Conservation (phyloP, 2,329 filamentous ascomycete species). For the Penicillium aurantiogriseum region DNA sequence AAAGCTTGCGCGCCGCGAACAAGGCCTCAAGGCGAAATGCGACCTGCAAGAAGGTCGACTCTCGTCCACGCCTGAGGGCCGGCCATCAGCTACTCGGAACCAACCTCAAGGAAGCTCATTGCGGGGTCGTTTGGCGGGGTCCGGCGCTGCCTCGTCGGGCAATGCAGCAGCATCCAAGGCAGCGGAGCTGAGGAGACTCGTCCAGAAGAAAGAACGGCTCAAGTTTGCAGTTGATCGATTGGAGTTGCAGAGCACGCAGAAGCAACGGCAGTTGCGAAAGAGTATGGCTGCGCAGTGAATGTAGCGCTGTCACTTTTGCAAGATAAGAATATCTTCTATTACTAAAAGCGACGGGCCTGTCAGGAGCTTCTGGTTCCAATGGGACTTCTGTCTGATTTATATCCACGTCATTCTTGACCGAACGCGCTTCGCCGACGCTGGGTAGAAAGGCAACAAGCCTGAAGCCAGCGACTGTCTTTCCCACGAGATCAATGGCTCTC, state of each 20-base stretch:
- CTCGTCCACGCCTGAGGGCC: slow-evolving; percentile 41
- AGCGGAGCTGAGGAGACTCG: slow-evolving; percentile 64
- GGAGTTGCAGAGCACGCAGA: slow-evolving; percentile 80
- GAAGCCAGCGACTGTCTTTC: not conserved
- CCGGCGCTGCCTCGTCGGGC: slow-evolving; percentile 27
- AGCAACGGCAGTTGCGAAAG: slow-evolving; percentile 69
- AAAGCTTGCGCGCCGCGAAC: slow-evolving; percentile 76
- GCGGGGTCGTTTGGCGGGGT: slow-evolving; percentile 28
- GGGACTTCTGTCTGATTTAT: not conserved
- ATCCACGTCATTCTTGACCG: not conserved
- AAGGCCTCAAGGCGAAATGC: slow-evolving; percentile 76
- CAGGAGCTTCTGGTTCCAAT: not conserved
- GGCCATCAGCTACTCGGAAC: slow-evolving; percentile 20
- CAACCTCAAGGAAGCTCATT: slow-evolving; percentile 21
- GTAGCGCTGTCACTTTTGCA: not conserved
- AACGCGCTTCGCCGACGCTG: not conserved
- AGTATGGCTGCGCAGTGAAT: slow-evolving; percentile 60
- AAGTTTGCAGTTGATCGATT: slow-evolving; percentile 83
- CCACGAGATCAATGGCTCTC: not conserved
- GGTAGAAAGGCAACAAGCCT: not conserved
- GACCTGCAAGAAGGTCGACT: slow-evolving; percentile 78
- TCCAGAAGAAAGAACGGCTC: slow-evolving; percentile 79
- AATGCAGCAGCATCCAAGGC: slow-evolving; percentile 43
- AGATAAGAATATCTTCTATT: slow-evolving; percentile 1
- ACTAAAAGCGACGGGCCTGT: not conserved